phyloP scores from a whole-genome alignment of 1,284 basidiomycete genomes.

The Rhodotorula sp. region DNA sequence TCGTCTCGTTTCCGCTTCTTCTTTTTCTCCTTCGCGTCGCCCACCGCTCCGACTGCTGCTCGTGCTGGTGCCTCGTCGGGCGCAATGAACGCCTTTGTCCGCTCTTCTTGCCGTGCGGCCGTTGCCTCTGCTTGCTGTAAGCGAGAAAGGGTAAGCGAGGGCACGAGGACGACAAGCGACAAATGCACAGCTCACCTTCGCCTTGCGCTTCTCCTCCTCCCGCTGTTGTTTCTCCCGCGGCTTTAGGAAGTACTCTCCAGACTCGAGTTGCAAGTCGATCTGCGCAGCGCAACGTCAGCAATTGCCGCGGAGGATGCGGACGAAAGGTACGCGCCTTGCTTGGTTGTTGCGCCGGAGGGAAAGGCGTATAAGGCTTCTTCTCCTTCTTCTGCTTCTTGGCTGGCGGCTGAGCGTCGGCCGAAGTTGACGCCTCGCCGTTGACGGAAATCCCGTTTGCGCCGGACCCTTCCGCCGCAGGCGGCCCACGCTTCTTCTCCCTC shows the following conservation, averaged over 20 bases:
- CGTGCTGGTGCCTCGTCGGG: conserved; percentile 69
- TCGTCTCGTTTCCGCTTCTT: conserved; percentile 55
- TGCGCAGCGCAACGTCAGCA: conserved; percentile 44
- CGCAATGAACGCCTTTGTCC: conserved; percentile 79
- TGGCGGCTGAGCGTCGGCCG: conserved; percentile 23
- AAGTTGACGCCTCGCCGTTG: conserved; percentile 27
- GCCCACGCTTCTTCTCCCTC: conserved; percentile 79
- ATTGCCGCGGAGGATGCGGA: neutral
- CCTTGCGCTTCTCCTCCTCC: conserved; percentile 33
- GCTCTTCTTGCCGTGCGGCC: conserved; percentile 67
- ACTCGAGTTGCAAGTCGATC: conserved; percentile 91
- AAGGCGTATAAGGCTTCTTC: conserved; percentile 98
- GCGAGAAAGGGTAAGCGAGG: no score
- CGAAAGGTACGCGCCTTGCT: conserved; percentile 65
- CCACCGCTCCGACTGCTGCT: conserved; percentile 71
- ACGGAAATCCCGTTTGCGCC: conserved; percentile 34
- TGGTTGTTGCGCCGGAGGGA: conserved; percentile 90
- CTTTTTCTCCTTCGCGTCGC: conserved; percentile 55
- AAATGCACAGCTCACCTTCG: conserved; percentile 21
- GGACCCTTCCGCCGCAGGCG: conserved; percentile 48
- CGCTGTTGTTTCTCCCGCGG: conserved; percentile 65
- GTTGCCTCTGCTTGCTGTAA: conserved; percentile 70
- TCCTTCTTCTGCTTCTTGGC: conserved; percentile 46
- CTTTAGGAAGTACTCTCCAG: conserved; percentile 97
- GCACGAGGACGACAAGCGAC: neutral